phyloP scores from a whole-genome alignment of 2,329 filamentous ascomycete genomes.

The Apiospora saccharicola region DNA sequence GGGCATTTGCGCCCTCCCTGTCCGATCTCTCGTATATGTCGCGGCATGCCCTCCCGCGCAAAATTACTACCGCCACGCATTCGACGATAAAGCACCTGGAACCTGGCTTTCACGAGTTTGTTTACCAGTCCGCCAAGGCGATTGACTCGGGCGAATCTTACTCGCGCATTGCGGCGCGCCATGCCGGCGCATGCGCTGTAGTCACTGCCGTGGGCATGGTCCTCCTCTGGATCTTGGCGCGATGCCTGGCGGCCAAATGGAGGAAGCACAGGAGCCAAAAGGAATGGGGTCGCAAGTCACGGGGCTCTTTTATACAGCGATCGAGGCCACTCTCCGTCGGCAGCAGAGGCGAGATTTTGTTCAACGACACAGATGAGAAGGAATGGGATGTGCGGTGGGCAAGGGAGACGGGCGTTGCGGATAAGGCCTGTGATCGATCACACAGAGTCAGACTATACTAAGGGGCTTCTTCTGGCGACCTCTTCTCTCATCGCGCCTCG shows the following conservation, averaged over 20 bases:
- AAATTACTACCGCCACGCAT: conserved; percentile 11
- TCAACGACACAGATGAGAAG: conserved; percentile 14
- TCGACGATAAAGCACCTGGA: conserved; percentile 21
- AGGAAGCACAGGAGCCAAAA: conserved; percentile 22
- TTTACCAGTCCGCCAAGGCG: conserved; percentile 21
- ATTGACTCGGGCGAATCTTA: conserved; percentile 23
- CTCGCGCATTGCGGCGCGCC: conserved; percentile 17
- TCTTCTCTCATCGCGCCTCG: not conserved
- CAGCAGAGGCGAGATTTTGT: not conserved
- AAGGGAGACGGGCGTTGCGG: conserved; percentile 2
- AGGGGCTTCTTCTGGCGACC: not conserved
- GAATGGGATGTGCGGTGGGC: conserved; percentile 25
- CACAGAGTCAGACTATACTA: conserved; percentile 21
- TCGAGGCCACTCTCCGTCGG: conserved; percentile 13
- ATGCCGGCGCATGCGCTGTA: conserved; percentile 15
- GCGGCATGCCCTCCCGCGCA: conserved; percentile 21
- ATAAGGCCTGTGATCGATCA: conserved; percentile 1
- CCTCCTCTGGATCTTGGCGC: conserved; percentile 21
- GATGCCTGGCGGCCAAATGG: conserved; percentile 15
- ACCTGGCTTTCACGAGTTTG: conserved; percentile 22
- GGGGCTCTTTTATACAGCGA: conserved; percentile 20
- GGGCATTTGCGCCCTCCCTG: conserved; percentile 19
- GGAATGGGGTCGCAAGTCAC: conserved; percentile 23
- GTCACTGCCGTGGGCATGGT: not conserved
- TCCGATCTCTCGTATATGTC: conserved; percentile 25